A percentile compares a stretch with the other conserved stretches of the same genome.
Conservation (phyloP, 2,329 filamentous ascomycete species). For the Alternaria infectoria region DNA sequence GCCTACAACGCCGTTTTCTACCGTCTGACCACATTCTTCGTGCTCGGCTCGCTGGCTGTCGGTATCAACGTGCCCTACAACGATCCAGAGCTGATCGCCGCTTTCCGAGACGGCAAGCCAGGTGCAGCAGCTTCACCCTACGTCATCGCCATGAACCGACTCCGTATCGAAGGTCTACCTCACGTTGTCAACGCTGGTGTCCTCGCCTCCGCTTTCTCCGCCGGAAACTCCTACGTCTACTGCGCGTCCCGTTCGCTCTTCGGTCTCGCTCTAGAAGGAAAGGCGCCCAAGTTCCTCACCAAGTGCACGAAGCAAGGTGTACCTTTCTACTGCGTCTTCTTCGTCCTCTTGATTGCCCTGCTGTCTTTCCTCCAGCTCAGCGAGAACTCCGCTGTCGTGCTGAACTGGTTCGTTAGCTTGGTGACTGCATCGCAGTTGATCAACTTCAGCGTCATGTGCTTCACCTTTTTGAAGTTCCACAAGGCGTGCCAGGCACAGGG, state of each 20-base stretch:
- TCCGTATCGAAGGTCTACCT: slow-evolving; percentile 62
- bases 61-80: slow-evolving; percentile 73
- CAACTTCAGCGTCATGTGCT: slow-evolving; percentile 61
- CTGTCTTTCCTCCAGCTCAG: slow-evolving; percentile 78
- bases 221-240: slow-evolving; percentile 63
- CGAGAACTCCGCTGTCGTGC: slow-evolving; percentile 69
- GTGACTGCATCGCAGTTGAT: slow-evolving; percentile 71
- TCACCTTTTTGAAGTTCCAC: slow-evolving; percentile 75
- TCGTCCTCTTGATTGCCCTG: slow-evolving; percentile 71
- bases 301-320: slow-evolving; percentile 68
- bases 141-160: slow-evolving; percentile 65
- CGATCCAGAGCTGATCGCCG: slow-evolving; percentile 65
- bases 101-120: slow-evolving; percentile 64
- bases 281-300: slow-evolving; percentile 62
- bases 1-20: slow-evolving; percentile 83
- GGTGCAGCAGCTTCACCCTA: slow-evolving; percentile 72
- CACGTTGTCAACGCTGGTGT: slow-evolving; percentile 66
- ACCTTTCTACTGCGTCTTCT: slow-evolving; percentile 73
- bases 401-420: slow-evolving; percentile 76
- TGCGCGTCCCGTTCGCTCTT: slow-evolving; percentile 62
- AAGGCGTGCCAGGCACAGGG: slow-evolving; percentile 73
- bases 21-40: slow-evolving; percentile 76
- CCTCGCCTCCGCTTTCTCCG: slow-evolving; percentile 62
- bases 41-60: slow-evolving; percentile 75
- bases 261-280: slow-evolving; percentile 60